Evolutionary conservation across 495 filamentous ascomycete species (phyloP), one percentile per base, ranked within the genome.

Genomic region (Neurospora terricola): DNA sequence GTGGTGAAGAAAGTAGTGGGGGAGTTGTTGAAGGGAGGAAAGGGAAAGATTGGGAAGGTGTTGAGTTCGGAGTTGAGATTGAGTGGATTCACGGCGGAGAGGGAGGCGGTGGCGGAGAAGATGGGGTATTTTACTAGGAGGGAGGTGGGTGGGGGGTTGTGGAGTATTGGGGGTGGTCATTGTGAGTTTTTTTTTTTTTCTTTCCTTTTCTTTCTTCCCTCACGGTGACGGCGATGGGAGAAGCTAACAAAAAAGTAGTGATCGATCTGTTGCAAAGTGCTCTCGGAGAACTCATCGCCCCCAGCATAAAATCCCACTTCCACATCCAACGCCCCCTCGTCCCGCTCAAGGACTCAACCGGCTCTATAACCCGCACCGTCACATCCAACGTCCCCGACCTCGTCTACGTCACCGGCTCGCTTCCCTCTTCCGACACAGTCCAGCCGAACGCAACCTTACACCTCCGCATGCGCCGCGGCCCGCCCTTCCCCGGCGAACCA

Each of bases 101-200:
- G 84, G 4, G 80, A 78, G 10, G 74, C 38, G 3, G 30, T 83
- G 11, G 72, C 75, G 0, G 78, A 82, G 73, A 75, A 74, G 0
- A 38, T 85, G 38, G 75, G 77, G 48, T 89, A 89, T 71, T 84
- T 88, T 30, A 73, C 81, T 0, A 76, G 85, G 11, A 74, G 81
- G 34, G 74, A 79, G 30, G 76, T 87, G 30, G 89, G 87, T 1
- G 87, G 85, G 4, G 87, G 87, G 73, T 34, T 82, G 0, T 78
- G 84, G 38, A 89, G 85, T 0, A 89, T 91, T 78, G 81, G 82
- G 14, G 83, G 85, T 69, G 86, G 80, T 4, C 88, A 91, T 74
- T 69, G 83, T 87, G 69, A 76, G 82, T 78, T 16, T 38, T 37
- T 69, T 40, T 73, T 27, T 21, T 0, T 34, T 48, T 5, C 6